phyloP scores from a whole-genome alignment of 331 rosid species.

The Malus hybrid region DNA sequence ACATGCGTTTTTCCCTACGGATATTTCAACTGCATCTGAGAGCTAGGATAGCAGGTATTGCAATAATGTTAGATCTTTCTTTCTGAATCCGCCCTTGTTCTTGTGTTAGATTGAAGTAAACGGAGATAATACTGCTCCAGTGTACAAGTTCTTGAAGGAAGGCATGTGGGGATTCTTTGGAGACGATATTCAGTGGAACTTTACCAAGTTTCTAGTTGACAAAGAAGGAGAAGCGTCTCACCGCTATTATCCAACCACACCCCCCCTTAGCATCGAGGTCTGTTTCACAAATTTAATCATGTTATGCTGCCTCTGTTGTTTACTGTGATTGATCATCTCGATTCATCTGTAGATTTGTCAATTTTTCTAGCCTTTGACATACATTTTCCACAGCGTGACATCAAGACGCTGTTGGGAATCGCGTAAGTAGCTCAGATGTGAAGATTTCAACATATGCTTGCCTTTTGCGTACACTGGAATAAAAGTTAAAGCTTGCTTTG shows the following conservation, averaged over 20 bases:
- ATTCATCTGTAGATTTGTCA: not conserved
- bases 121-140: slow-evolving; percentile 39
- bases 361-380: not conserved
- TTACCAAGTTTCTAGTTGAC: slow-evolving; percentile 61
- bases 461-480: not conserved
- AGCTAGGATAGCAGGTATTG: not conserved
- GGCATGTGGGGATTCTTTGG: slow-evolving; percentile 61
- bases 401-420: slow-evolving; percentile 36
- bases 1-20: not conserved
- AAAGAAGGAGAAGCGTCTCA: slow-evolving; percentile 53
- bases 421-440: slow-evolving; percentile 9
- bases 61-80: not conserved
- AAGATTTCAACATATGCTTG: not conserved
- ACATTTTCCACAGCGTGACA: slow-evolving; percentile 40
- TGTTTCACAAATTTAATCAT: not conserved
- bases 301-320: not conserved
- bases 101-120: slow-evolving; percentile 69
- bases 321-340: not conserved
- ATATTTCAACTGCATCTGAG: not conserved
- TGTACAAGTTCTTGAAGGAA: slow-evolving; percentile 54
- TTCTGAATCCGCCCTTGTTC: not conserved
- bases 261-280: slow-evolving; percentile 65
- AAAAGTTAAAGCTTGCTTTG: no score
- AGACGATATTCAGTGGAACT: slow-evolving; percentile 77
- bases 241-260: slow-evolving; percentile 64